Evolutionary conservation across 768 basidiomycete species (phyloP).

Genomic region (Mycena polygramma): DNA sequence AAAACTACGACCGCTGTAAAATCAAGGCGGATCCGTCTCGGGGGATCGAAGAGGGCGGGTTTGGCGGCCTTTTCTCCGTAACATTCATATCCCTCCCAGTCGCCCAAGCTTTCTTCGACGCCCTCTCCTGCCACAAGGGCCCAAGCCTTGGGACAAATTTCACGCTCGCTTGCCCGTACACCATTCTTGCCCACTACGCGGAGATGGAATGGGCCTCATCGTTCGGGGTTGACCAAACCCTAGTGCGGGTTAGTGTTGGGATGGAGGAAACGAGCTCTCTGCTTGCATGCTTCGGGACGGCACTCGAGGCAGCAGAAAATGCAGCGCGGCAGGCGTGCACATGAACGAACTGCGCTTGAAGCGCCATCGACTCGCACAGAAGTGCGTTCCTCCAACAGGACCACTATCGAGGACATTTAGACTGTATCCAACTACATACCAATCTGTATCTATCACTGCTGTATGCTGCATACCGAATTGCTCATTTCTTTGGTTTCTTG

Average conservation of each 20-base stretch:
- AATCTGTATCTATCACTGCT: conserved; percentile 29
- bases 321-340: background rate
- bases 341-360: conserved; percentile 9
- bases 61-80: conserved; percentile 89
- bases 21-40: conserved; percentile 52
- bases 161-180: conserved; percentile 94
- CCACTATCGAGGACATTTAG: conserved; percentile 36
- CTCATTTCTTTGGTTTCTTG: conserved; percentile 89
- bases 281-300: conserved; percentile 68
- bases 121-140: conserved; percentile 87
- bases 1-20: conserved; percentile 80
- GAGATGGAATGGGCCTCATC: conserved; percentile 94
- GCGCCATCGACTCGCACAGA: conserved; percentile 9
- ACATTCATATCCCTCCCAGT: conserved; percentile 81
- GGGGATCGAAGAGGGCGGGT: conserved; percentile 66
- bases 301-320: conserved; percentile 81
- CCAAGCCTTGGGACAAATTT: conserved; percentile 96
- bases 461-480: conserved; percentile 2
- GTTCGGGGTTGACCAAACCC: conserved; percentile 85
- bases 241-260: conserved; percentile 94
- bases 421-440: conserved; percentile 60
- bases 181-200: conserved; percentile 89
- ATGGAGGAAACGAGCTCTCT: conserved; percentile 79
- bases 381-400: conserved; percentile 51
- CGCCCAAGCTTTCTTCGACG: conserved; percentile 87